These are phyloP conservation scores for Chaetomium strumarium DNA, from an alignment of 2,329 filamentous ascomycete species.

Conservation along the genomic window DNA sequence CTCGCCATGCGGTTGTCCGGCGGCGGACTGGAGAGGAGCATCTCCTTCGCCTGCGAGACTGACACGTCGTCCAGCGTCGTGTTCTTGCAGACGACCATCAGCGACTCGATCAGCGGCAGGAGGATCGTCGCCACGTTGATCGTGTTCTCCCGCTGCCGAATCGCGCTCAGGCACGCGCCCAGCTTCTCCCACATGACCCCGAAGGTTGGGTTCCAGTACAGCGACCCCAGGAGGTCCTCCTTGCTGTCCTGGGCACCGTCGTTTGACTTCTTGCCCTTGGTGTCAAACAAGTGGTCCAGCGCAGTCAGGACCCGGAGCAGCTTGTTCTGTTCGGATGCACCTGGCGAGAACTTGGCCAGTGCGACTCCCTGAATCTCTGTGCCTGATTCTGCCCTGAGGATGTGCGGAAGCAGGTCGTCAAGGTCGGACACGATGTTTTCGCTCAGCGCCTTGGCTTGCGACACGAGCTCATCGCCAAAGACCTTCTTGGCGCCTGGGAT, in stretches of 20 bases:
- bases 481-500: slow-evolving; percentile 84
- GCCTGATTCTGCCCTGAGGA: slow-evolving; percentile 77
- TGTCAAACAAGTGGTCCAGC: slow-evolving; percentile 90
- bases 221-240: slow-evolving; percentile 75
- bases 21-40: slow-evolving; percentile 67
- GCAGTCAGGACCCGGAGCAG: slow-evolving; percentile 86
- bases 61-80: slow-evolving; percentile 70
- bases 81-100: slow-evolving; percentile 99
- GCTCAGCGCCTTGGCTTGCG: slow-evolving; percentile 78
- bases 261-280: slow-evolving; percentile 58
- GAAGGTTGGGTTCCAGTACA: slow-evolving; percentile 90
- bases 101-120: slow-evolving; percentile 84
- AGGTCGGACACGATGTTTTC: slow-evolving; percentile 80
- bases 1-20: slow-evolving; percentile 79
- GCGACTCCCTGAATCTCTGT: slow-evolving; percentile 95
- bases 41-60: slow-evolving; percentile 52
- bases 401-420: slow-evolving; percentile 76
- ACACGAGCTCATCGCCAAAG: slow-evolving; percentile 89
- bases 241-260: slow-evolving; percentile 49
- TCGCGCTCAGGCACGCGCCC: slow-evolving; percentile 80
- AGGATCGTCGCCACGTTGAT: slow-evolving; percentile 95
- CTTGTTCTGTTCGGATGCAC: slow-evolving; percentile 95
- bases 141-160: slow-evolving; percentile 89
- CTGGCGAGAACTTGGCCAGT: slow-evolving; percentile 89
- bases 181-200: slow-evolving; percentile 87